These are phyloP conservation scores for Amylostereum chailletii DNA, from an alignment of 1,284 basidiomycete genomes.

Conservation along the genomic window DNA sequence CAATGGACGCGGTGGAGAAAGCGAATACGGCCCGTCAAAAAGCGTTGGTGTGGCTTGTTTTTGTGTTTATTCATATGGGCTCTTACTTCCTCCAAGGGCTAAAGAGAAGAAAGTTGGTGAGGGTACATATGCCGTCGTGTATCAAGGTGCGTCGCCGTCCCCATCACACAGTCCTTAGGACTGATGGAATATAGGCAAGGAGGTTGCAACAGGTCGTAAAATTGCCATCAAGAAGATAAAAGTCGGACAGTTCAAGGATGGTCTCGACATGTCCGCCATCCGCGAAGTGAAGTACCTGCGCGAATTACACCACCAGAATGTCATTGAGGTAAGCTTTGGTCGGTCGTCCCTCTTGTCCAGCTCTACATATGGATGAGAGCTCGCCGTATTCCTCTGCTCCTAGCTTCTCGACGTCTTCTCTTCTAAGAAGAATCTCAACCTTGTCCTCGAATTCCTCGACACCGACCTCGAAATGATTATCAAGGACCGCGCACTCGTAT, in stretches of 20 bases:
- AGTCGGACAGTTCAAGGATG: slow-evolving; percentile 94
- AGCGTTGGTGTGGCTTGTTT: slow-evolving; percentile 45
- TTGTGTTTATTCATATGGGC: background rate
- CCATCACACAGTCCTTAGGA: background rate
- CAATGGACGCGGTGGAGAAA: slow-evolving; percentile 71
- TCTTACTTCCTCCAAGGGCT: slow-evolving; percentile 34
- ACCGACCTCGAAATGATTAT: slow-evolving; percentile 98
- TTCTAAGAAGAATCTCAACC: slow-evolving; percentile 91
- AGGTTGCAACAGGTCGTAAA: slow-evolving; percentile 62
- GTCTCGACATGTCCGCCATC: slow-evolving; percentile 97
- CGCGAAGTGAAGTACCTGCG: slow-evolving; percentile 97
- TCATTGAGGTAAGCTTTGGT: slow-evolving; percentile 71
- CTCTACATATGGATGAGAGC: background rate
- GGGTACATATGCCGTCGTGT: slow-evolving; percentile 97
- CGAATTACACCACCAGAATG: slow-evolving; percentile 90
- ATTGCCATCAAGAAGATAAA: slow-evolving; percentile 99
- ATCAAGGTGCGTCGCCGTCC: slow-evolving; percentile 56
- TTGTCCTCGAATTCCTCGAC: slow-evolving; percentile 95
- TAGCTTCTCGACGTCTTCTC: slow-evolving; percentile 97
- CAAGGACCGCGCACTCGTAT: slow-evolving; percentile 86
- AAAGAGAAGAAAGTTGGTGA: slow-evolving; percentile 91
- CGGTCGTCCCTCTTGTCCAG: background rate
- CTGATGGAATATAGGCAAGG: slow-evolving; percentile 38
- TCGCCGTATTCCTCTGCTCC: background rate
- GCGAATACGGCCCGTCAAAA: slow-evolving; percentile 62